Evolutionary conservation across 2,329 filamentous ascomycete genomes (phyloP).

Genomic region (Penicillium psychrosexuale): DNA sequence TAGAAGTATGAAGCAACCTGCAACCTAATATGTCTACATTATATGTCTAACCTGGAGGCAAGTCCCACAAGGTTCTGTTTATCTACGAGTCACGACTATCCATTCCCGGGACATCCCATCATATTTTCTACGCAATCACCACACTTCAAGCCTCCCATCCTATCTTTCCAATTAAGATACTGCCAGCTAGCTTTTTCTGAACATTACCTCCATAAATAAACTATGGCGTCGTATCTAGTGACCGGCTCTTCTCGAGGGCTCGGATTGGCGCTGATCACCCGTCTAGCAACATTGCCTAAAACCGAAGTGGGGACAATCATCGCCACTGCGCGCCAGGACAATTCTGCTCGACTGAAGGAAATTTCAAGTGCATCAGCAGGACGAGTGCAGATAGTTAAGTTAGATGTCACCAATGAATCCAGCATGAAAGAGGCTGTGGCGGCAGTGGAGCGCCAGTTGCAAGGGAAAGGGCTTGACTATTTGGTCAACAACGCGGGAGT

Average conservation of each 20-base stretch:
- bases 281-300: constrained; percentile 31
- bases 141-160: background rate
- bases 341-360: constrained; percentile 32
- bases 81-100: background rate
- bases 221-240: constrained; percentile 39
- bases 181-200: too few species aligned
- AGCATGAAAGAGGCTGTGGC: constrained; percentile 37
- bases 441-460: constrained; percentile 33
- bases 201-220: background rate
- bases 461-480: constrained; percentile 46
- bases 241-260: constrained; percentile 39
- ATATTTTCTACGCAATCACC: background rate
- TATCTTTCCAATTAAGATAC: background rate
- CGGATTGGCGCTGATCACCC: constrained; percentile 34
- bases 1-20: background rate
- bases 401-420: constrained; percentile 38
- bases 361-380: constrained; percentile 35
- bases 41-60: background rate
- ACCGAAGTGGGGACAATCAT: constrained; percentile 42
- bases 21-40: background rate
- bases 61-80: background rate
- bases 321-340: constrained; percentile 40
- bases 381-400: constrained; percentile 36
- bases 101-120: background rate
- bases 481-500: constrained; percentile 48